Conservation (phyloP, 2,329 filamentous ascomycete genomes). For the Paecilomyces niveus region DNA sequence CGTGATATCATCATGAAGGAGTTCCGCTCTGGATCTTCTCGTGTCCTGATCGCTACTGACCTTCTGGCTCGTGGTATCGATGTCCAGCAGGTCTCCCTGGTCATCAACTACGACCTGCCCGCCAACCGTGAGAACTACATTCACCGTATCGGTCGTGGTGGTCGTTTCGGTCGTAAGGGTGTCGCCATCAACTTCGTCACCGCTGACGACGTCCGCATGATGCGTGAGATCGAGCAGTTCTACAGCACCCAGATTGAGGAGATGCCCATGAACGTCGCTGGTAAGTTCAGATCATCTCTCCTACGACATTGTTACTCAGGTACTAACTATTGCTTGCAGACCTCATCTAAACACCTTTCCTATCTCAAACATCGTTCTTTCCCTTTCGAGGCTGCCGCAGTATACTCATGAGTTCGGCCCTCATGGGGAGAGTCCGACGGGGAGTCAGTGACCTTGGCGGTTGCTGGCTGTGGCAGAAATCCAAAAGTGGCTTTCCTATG, state of each 20-base stretch:
- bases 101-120: conserved; percentile 99
- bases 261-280: conserved; percentile 92
- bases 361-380: conserved; percentile 2
- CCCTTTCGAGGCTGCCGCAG: conserved; percentile 4
- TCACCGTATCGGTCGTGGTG: conserved; percentile 98
- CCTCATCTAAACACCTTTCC: conserved; percentile 36
- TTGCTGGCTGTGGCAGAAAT: conserved; percentile 11
- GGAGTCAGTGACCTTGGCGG: conserved; percentile 5
- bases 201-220: conserved; percentile 97
- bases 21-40: conserved; percentile 97
- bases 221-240: conserved; percentile 99
- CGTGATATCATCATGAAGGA: conserved; percentile 99
- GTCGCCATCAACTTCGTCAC: conserved; percentile 99
- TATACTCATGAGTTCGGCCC: not conserved
- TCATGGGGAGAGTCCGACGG: conserved; percentile 2
- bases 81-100: conserved; percentile 97
- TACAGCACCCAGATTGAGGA: conserved; percentile 99
- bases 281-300: conserved; percentile 35
- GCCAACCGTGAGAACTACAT: conserved; percentile 99
- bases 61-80: conserved; percentile 98
- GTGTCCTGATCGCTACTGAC: conserved; percentile 97
- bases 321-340: conserved; percentile 18
- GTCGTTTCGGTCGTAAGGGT: conserved; percentile 99
- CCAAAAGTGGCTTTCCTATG: conserved; percentile 35
- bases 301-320: conserved; percentile 2